Conservation (phyloP, 495 filamentous ascomycete species). For the Aspergillus funiculosus region DNA sequence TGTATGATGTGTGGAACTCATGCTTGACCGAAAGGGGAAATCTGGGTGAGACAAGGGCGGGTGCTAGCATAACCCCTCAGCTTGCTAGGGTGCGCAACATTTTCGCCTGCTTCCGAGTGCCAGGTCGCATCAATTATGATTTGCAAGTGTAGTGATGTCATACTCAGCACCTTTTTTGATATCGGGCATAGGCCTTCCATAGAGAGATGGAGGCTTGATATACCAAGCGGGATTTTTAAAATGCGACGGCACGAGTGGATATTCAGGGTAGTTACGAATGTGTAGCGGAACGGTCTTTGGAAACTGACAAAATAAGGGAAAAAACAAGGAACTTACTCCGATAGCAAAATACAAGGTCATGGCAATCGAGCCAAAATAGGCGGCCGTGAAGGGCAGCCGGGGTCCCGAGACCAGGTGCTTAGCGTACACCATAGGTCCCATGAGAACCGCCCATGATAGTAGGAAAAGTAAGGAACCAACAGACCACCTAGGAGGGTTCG, state of each 20-base stretch:
- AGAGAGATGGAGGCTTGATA: slow-evolving; percentile 6
- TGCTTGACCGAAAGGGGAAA: background rate
- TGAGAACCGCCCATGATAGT: slow-evolving; percentile 86
- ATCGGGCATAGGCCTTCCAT: background rate
- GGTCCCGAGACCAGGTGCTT: slow-evolving; percentile 80
- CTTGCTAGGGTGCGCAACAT: background rate
- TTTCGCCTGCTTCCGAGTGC: slow-evolving; percentile 6
- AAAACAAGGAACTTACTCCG: slow-evolving; percentile 59
- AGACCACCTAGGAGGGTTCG: slow-evolving; percentile 67
- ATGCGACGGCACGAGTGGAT: background rate
- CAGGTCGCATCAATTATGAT: slow-evolving; percentile 5
- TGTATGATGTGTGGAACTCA: background rate
- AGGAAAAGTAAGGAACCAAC: slow-evolving; percentile 88
- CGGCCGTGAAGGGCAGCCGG: slow-evolving; percentile 88
- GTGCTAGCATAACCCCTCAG: background rate
- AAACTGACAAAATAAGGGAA: background rate
- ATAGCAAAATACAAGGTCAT: slow-evolving; percentile 88
- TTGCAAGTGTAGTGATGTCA: slow-evolving; percentile 9
- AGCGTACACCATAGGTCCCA: slow-evolving; percentile 77
- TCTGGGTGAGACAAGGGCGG: background rate
- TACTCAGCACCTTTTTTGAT: background rate
- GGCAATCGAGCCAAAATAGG: slow-evolving; percentile 92
- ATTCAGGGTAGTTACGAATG: slow-evolving; percentile 4
- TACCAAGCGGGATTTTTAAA: slow-evolving; percentile 4
- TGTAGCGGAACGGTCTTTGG: background rate